Evolutionary conservation across 2,329 filamentous ascomycete species (phyloP), one percentile per base, ranked within the genome.

Genomic region (Dactylonectria estremocensis): DNA sequence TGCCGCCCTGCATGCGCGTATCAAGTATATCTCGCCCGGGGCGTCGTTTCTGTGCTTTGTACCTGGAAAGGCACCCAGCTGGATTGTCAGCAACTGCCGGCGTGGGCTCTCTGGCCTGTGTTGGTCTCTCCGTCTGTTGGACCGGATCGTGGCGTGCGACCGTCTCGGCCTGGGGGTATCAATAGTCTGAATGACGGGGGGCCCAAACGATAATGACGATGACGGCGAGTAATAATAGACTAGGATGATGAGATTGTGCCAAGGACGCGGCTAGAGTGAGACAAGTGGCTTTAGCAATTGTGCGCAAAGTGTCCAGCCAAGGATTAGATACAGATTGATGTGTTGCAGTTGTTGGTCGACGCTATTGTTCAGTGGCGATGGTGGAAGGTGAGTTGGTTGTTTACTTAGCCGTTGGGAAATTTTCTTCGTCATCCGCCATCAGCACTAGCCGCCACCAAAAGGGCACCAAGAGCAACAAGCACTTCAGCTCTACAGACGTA

Each of bases 1-100:
- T 63, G 59, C 58, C 67, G 66, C 62, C 63, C 61, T 70, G 68
- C 60, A 69, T 71, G 61, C 43, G 62, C 55, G 61, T 67, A 66
- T 70, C 64, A 69, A 61, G 55, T 63, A 61, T 58, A 67, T 61
- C 46, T 62, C 35, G 33, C 13, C 33, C 20, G 33, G 33, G 46
- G 46, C 46, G 46, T 49, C 22, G 46, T 18, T 16, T 24, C 10
- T 13, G 40, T n/a, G 40, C 24, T 24, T n/a, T 49, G 46, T 16
- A 28, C 46, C 3, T 22, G 13, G 9, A 10, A 22, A 6, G 8
- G 46, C 14, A 49, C 46, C 10, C 6, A 16, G 8, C 18, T 20
- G 11, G 18, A 16, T 9, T 20, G 18, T 43, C 40, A n/a, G n/a
- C 40, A n/a, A 43, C 50, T 53, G n/a, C 50, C 7, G 50, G 10